Percentiles rank a stretch among this genome's conserved stretches.
Conservation (phyloP, 2,329 filamentous ascomycete species). For the Aspergillus fumigatus region DNA sequence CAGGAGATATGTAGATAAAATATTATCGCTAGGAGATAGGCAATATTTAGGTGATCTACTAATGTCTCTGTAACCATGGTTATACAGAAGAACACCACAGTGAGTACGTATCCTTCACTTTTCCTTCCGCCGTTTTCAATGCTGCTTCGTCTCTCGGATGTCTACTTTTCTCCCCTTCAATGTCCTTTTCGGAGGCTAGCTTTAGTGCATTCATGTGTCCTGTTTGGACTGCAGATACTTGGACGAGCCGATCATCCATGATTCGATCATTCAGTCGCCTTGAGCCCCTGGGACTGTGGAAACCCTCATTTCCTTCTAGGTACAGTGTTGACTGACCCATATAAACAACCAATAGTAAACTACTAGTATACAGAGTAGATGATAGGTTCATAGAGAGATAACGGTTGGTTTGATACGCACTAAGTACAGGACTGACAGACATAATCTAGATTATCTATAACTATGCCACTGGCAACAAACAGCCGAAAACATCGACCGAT, state of each 20-base stretch:
- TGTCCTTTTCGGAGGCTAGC: neutral
- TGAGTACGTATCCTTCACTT: neutral
- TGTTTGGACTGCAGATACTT: neutral
- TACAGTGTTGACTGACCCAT: neutral
- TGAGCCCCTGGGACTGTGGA: conserved; percentile 19
- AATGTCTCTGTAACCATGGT: neutral
- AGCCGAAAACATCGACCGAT: neutral
- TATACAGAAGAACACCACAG: neutral
- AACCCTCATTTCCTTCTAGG: neutral
- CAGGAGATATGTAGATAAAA: neutral
- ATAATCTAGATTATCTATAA: neutral
- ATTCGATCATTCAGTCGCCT: conserved; percentile 4
- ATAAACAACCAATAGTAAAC: neutral
- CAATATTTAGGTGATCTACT: neutral
- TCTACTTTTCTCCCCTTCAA: conserved; percentile 2
- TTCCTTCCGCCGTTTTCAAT: neutral
- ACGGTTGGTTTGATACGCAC: neutral
- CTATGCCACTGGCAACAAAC: conserved; percentile 1
- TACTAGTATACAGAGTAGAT: neutral
- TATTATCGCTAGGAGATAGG: neutral
- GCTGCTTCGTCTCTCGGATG: neutral
- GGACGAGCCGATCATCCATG: conserved; percentile 11
- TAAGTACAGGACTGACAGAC: neutral
- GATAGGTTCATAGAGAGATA: neutral
- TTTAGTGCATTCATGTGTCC: neutral